Evolutionary conservation across 2,329 filamentous ascomycete species (phyloP), one percentile per base, ranked within the genome.

Genomic region (Fusarium metavorans): DNA sequence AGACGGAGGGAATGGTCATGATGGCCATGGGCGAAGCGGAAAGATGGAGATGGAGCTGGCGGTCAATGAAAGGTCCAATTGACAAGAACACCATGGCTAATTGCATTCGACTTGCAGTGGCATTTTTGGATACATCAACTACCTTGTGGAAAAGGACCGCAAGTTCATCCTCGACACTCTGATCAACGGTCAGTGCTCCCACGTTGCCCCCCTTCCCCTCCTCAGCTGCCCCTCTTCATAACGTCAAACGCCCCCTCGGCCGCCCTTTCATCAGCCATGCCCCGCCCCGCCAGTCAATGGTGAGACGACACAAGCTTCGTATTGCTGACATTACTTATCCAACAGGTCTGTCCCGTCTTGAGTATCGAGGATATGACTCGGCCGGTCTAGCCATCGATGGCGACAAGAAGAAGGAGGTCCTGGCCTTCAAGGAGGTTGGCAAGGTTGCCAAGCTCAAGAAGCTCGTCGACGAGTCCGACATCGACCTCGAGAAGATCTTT

Each of bases 111-210:
- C 68, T 70, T 69, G 71, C 76, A 96, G 94, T 92, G 94, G 94
- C 85, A 97, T 97, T 86, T 97, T 98, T 88, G 96, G 96, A 81
- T 98, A 98, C 90, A 94, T 98, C 88, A 98, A 98, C 89, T 98
- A 98, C 87, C 89, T 98, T 84, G 95, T 98, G 84, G 97, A 98
- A 90, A 98, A 97, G 91, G 96, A 98, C 88, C 92, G 97, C 85
- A 95, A 94, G 87, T 97, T 93, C 87, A 97, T 98, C 84, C 90
- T 98, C 83, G 92, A 98, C 84, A 98, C 96, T 74, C 90, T 99
- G 79, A 93, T 98, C 85, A 98, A 98, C 88, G 96, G 95, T 95
- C 86, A 85, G 92, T 87, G 71, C 71, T 75, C 74, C 73, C 66
- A 58, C 54, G 50, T 41, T 52, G 64, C 39, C 61, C 57, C 43